Evolutionary conservation across 2,329 filamentous ascomycete genomes (phyloP), one percentile per base, ranked within the genome.

Genomic region (Trichoderma sp.): DNA sequence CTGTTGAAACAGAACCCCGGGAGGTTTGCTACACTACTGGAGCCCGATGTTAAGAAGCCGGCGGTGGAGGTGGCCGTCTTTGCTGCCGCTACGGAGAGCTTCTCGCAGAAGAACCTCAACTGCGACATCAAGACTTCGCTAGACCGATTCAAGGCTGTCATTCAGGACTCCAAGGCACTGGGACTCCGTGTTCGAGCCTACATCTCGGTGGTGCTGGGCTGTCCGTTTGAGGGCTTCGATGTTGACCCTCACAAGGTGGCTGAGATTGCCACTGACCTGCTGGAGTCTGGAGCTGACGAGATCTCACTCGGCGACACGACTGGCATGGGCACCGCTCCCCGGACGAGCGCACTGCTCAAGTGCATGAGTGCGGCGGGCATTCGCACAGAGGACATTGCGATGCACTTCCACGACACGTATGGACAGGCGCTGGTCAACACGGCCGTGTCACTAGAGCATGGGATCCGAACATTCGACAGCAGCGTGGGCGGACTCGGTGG

Each of bases 351-450:
- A 74, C 85, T 95, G 64, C 86, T 95, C 75, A 88, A 88, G 77
- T 91, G 91, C 74, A 85, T 95, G 83, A 84, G 87, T 9, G 89
- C 91, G 1, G 93, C 93, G 2, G 93, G 92, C 0, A 88, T 97
- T 21, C 88, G 92, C 24, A 89, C 88, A 73, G 90, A 92, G 79
- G 92, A 94, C 79, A 85, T 97, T 12, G 94, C 94, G 0, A 91
- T 95, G 85, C 95, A 97, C 83, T 96, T 97, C 80, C 95, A 97
- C 83, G 94, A 97, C 81, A 97, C 95, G 1, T 96, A 95, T 81
- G 94, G 94, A 1, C 93, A 95, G 85, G 94, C 94, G 1, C 86
- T 96, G n/a, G 92, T 95, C 8, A 97, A 97, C 81, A 92, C 92
- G 6, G 91, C 94, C 12, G 91, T 95, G 0, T 92, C 92, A 50